Evolutionary conservation across 495 filamentous ascomycete genomes (phyloP), one percentile per base, ranked within the genome.

Genomic region (Clavariopsis aquatica): DNA sequence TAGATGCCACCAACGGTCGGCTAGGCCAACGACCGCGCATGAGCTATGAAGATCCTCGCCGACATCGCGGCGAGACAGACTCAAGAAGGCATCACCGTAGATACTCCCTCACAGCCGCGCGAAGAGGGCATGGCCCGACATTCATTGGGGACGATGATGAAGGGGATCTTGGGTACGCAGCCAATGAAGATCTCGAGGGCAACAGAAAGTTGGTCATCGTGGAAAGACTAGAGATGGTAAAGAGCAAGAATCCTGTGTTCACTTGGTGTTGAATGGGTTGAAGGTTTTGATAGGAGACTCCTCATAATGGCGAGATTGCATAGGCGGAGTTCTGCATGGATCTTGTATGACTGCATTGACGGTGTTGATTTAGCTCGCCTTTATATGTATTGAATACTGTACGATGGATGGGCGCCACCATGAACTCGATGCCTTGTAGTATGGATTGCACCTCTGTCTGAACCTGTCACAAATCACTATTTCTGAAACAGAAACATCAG

Each of bases 221-320:
- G 41, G 94, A 98, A 79, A 79, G 94, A 69, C 73, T 98, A 56
- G 94, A 98, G 79, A 88, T 92, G 52, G 93, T 98, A 29, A 98
- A 97, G 80, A 89, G 85, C 75, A 90, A 88, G 75, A 94, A 95
- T 74, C 94, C 94, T 17, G 91, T 98, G 15, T 98, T 98, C 77
- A 96, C 90, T 41, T 98, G 94, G 91, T 98, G 95, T 82, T 97
- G 79, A 82, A n/a, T n/a, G n/a, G n/a, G n/a, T n/a, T n/a, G n/a
- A n/a, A n/a, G n/a, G n/a, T n/a, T n/a, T n/a, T n/a, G n/a, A n/a
- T n/a, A n/a, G n/a, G n/a, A n/a, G n/a, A n/a, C n/a, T n/a, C n/a
- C n/a, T n/a, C n/a, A n/a, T n/a, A n/a, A n/a, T n/a, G n/a, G n/a
- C n/a, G n/a, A n/a, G n/a, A n/a, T 51, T 23, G 46, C 52, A 60